Evolutionary conservation across 805 yeast species (phyloP), one percentile per base, ranked within the genome.

Genomic region (Teunomyces cretensis): DNA sequence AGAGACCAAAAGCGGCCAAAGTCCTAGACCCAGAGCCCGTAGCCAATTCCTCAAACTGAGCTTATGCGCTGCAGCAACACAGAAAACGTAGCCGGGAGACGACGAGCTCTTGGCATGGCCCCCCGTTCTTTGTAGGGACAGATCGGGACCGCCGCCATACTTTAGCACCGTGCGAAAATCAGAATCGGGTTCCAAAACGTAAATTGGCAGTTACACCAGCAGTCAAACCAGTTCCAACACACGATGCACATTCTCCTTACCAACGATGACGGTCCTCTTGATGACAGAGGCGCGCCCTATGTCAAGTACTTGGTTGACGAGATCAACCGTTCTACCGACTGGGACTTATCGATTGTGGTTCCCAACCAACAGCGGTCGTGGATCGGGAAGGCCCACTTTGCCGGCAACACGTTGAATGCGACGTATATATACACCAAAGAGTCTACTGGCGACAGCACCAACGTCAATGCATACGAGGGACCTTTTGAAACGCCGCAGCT

Each of bases 301-400:
- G 76, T 94, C 45, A 86, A 87, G 57, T 85, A 80, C 54, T 75
- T 94, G 30, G 90, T 88, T 5, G 85, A 85, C 50, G 86, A 88
- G 39, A 73, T 91, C 38, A 60, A 62, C 37, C 61, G 72, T 33
- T 55, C 70, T 43, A 88, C 97, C 5, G 81, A 88, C 60, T 92
- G 98, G 98, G 80, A 86, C 22, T 66, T 91, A 27, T 81, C 90
- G 17, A 82, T 91, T 15, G 90, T 85, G 22, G 84, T 94, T 2
- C 99, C 99, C 9, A 78, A 82, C 43, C 96, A 88, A 46, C 84
- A 80, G 56, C 73, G 94, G 55, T 91, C 97, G 11, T 94, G 99
- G 99, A 92, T 90, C 46, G 97, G 97, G 30, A 94, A 94, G 64
- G 98, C 99, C 5, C 97, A 91, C 70, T 82, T 94, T 57, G 95